Base-by-base conservation (phyloP, 371 early-diverging fungal species). In the Capillidium heterosporum region DNA sequence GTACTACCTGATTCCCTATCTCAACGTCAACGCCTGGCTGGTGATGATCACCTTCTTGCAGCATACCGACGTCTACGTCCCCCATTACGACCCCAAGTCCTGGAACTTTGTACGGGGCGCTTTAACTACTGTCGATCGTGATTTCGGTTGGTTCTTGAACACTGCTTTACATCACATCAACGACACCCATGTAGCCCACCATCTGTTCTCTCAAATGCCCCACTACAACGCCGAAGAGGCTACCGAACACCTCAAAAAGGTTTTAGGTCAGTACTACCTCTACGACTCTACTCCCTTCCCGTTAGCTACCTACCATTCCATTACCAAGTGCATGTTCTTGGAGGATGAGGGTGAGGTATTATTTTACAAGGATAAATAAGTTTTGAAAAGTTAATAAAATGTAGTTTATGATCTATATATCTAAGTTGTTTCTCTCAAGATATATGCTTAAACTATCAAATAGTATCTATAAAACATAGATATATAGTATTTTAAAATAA, bases 101-200 rank as follows among this genome's bases (percentile, higher is more conserved):
- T 91, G 85, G 84, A 79, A 78, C 74, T 89, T 89, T 69, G 71
- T 88, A 61, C 84, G 84, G 58, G 92, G 90, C 56, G 89, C 90
- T n/a, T 60, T 86, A 49, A 74, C 78, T 54, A 84, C 84, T 41
- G 77, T 91, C n/a, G 92, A 91, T 65, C 84, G 90, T 51, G 82
- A 81, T 63, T 89, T 75, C 60, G 90, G 92, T 58, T 71, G 70
- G 67, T 61, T 89, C 60, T 69, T 89, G 64, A 80, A 89, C 70
- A 65, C 71, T 67, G 80, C 82, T 70, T 74, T 84, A 68, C 89
- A 89, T 65, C 82, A 81, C 59, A 87, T 89, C 58, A 71, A 76
- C 42, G 86, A 87, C 61, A 81, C 86, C 15, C 88, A 87, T 60
- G 87, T 90, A 31, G 87, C 82, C 23, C 92, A 91, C 63, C 90